phyloP scores from a whole-genome alignment of 345 rosid genomes.

The Eucalyptus tenuipes region DNA sequence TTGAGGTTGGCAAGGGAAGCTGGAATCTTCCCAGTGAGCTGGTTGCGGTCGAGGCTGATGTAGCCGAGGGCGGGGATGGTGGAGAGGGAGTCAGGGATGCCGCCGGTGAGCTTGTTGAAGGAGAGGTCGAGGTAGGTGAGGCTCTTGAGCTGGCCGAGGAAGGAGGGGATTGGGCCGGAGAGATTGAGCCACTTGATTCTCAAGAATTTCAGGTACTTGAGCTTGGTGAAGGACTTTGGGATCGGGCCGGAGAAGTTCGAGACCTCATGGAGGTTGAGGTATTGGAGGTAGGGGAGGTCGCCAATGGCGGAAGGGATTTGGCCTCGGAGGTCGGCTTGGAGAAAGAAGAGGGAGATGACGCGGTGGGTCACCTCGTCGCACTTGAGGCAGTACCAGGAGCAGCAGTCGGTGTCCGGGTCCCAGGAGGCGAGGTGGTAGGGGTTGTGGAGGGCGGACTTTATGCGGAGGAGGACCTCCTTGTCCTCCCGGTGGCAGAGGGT shows the following conservation, averaged over 20 bases:
- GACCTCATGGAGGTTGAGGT: neutral
- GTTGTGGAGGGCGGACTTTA: neutral
- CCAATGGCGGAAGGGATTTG: neutral
- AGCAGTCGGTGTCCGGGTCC: neutral
- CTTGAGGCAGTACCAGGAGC: neutral
- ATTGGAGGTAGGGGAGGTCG: neutral
- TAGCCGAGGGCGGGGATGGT: neutral
- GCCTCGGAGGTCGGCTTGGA: neutral
- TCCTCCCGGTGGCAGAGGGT: neutral
- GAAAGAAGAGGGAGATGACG: neutral
- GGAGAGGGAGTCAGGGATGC: neutral
- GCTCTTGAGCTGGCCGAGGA: neutral
- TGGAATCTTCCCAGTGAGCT: neutral
- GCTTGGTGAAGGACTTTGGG: neutral
- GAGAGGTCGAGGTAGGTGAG: neutral
- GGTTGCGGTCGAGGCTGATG: neutral
- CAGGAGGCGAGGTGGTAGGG: neutral
- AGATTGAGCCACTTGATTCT: neutral
- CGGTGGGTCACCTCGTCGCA: constrained; percentile 1
- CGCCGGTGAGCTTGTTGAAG: neutral
- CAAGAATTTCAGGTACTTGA: neutral
- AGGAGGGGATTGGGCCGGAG: constrained; percentile 1
- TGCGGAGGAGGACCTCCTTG: neutral
- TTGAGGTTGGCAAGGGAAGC: neutral
- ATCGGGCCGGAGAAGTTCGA: constrained; percentile 5